These are phyloP conservation scores for Xylaria sp. DNA, from an alignment of 495 filamentous ascomycete species.

Conservation along the genomic window DNA sequence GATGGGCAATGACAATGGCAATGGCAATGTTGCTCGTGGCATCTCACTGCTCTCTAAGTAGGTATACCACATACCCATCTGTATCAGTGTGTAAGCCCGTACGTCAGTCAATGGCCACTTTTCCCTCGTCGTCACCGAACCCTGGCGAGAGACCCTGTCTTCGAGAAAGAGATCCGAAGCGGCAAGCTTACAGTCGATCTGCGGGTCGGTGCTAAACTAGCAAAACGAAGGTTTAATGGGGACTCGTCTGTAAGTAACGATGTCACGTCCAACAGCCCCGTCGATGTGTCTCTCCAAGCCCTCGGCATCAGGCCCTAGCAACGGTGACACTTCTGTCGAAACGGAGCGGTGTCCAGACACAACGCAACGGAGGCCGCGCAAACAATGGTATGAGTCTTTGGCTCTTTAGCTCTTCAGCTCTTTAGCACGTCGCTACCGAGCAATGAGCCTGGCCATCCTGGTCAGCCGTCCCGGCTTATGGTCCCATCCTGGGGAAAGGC, in stretches of 20 bases:
- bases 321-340: background rate
- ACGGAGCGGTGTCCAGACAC: background rate
- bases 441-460: constrained; percentile 3
- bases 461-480: background rate
- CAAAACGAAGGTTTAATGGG: background rate
- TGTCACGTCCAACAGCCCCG: background rate
- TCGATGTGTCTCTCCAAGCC: background rate
- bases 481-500: background rate
- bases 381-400: too few relatives aligned
- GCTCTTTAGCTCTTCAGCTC: too few relatives aligned
- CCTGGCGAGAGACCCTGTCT: background rate
- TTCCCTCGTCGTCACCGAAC: constrained; percentile 18
- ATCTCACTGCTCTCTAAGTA: background rate
- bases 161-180: constrained; percentile 15
- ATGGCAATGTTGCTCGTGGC: background rate
- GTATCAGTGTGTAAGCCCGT: too few relatives aligned
- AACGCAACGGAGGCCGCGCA: background rate
- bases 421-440: constrained; percentile 4
- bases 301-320: background rate
- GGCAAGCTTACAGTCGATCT: constrained; percentile 17
- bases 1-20: background rate
- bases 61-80: too few relatives aligned
- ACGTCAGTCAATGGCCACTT: background rate
- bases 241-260: background rate
- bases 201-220: background rate